Evolutionary conservation across 139 green algal species (phyloP), one percentile per base, ranked within the genome.

Genomic region (Raphidocelis subcapitata): DNA sequence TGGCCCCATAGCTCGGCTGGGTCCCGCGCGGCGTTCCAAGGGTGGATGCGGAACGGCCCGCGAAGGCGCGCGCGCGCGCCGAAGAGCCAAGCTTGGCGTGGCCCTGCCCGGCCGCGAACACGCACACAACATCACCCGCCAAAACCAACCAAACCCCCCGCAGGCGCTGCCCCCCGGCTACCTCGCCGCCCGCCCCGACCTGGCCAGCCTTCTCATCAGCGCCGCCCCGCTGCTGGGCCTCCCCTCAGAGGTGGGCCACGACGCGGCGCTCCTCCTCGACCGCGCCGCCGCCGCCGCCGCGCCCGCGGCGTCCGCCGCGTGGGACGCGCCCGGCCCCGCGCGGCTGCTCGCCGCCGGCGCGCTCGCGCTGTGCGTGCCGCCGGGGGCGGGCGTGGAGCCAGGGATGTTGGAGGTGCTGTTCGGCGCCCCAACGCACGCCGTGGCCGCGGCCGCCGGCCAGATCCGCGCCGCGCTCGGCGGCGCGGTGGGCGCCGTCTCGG

Each of bases 211-310:
- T 47, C 49, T 77, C 36, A 47, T 77, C 47, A n/a, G 51, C 62
- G 62, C 47, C 36, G 62, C 73, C 14, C 60, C 67, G 44, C 51
- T 32, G 75, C 36, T 71, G 49, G 69, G 47, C 52, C 59, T 82
- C 47, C 26, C 21, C 28, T 51, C 59, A 20, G 84, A 87, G 64
- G 69, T 84, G 20, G 76, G 69, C 1, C 84, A 89, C 69, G 84
- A 89, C 47, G 81, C 81, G 21, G 78, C 86, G 44, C 75, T 86
- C 64, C 75, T 87, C 15, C 80, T 87, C 75, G 84, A 89, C 62
- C 66, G 84, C 23, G 35, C 66, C 47, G 72, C 84, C 79, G 80
- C 81, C 59, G 82, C 71, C 18, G 36, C 56, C 26, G 33, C 64
- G 32, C 37, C 46, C 10, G 18, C n/a, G n/a, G n/a, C n/a, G n/a